Percentiles rank a stretch among this genome's conserved stretches.
Conservation (phyloP, 192 early-diverging fungal genomes). For the Coemansia sp. region DNA sequence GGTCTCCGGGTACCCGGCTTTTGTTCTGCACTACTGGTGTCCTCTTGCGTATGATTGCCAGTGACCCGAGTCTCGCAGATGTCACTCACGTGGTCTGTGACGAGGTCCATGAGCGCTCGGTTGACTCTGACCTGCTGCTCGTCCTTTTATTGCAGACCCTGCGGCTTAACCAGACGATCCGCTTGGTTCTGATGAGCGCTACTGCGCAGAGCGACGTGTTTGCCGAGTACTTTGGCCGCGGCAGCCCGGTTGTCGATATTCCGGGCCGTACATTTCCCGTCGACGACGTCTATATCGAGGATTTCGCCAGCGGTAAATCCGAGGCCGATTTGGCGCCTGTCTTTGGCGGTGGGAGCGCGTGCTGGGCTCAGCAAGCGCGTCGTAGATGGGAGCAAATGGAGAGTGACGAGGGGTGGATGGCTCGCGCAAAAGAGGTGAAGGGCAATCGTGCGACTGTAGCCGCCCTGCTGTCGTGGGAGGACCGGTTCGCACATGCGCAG, state of each 20-base stretch:
- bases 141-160: conserved; percentile 68
- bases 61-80: conserved; percentile 11
- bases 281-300: conserved; percentile 61
- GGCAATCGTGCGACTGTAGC: neutral
- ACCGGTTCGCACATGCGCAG: neutral
- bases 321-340: neutral
- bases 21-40: conserved; percentile 73
- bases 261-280: conserved; percentile 82
- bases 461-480: conserved; percentile 27
- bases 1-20: conserved; percentile 55
- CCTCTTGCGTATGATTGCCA: conserved; percentile 59
- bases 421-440: neutral
- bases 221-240: conserved; percentile 70
- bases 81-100: conserved; percentile 73
- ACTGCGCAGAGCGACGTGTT: conserved; percentile 84
- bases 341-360: conserved; percentile 11
- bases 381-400: neutral
- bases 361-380: neutral
- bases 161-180: no score
- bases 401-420: conserved; percentile 2
- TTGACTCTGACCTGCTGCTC: conserved; percentile 82
- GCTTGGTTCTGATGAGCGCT: conserved; percentile 91
- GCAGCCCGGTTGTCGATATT: conserved; percentile 62
- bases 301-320: conserved; percentile 8
- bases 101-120: conserved; percentile 84